Conservation (phyloP, 495 filamentous ascomycete species). For the Neurospora sp. region DNA sequence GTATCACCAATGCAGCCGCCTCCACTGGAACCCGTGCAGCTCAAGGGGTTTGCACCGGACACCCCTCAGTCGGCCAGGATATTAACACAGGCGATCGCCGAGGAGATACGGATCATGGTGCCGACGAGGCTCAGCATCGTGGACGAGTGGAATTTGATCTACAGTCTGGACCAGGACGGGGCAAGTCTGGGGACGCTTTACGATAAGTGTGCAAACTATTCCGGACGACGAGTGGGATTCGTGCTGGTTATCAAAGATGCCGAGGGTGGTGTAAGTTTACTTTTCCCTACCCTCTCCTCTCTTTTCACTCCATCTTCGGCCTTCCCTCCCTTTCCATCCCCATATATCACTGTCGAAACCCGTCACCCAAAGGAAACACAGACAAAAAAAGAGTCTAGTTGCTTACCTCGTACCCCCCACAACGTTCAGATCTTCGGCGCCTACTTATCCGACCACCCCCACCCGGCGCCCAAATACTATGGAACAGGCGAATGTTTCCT, state of each 20-base stretch:
- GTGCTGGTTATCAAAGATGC: conserved; percentile 76
- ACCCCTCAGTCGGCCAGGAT: conserved; percentile 34
- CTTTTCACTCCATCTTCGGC: neutral
- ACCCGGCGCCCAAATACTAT: conserved; percentile 73
- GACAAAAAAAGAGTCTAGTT: neutral
- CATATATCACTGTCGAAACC: neutral
- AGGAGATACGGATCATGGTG: conserved; percentile 86
- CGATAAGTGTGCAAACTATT: conserved; percentile 51
- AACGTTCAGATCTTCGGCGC: conserved; percentile 69
- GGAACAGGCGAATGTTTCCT: conserved; percentile 97
- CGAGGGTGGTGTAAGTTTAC: conserved; percentile 52
- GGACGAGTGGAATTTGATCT: conserved; percentile 77
- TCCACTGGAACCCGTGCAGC: conserved; percentile 34
- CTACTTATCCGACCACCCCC: conserved; percentile 81
- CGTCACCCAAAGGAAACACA: neutral
- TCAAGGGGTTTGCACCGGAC: conserved; percentile 30
- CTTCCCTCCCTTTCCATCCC: neutral
- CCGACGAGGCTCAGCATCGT: conserved; percentile 76
- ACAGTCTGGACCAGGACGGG: conserved; percentile 89
- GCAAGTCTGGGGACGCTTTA: conserved; percentile 82
- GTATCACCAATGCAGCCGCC: conserved; percentile 31
- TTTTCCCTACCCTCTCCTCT: neutral
- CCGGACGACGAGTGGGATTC: conserved; percentile 68
- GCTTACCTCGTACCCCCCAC: neutral
- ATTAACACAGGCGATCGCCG: conserved; percentile 64